Base-by-base conservation (phyloP, 2,329 filamentous ascomycete species). In the Colletotrichum higginsianum region DNA sequence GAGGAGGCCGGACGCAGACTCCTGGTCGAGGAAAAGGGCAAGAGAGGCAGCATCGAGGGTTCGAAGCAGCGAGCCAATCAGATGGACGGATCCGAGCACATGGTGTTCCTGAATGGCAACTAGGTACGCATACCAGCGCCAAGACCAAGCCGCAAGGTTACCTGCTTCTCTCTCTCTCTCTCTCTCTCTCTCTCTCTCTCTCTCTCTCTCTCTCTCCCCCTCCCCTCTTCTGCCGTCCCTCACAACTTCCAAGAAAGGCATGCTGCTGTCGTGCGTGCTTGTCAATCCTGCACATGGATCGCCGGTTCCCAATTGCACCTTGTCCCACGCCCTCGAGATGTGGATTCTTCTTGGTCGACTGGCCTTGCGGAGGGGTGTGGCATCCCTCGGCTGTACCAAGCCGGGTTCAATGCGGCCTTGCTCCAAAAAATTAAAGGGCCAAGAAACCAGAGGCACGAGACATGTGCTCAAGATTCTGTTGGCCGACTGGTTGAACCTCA, bases 1-100 rank as follows among this genome's bases (percentile, higher is more conserved):
- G 53, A 62, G 26, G 30, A 21, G 30, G 46, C 30, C 61, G 63
- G 44, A 63, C 23, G 46, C n/a, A 60, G 64, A 30, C 63, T 71
- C 55, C 58, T 72, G 71, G 47, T 57, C 50, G 60, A 73, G 65
- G 56, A 73, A 73, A 72, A 67, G 71, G 71, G 71, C 60, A 73
- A 56, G 71, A 73, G 69, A 71, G 68, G 63, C 62, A 52, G 56
- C 68, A 49, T 71, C 58, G 65, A 63, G 52, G 38, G 58, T 53
- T 50, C 53, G 52, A 38, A 26, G 21, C 5, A 15, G 16, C 3
- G 1, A 15, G 16, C 71, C 71, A 73, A 73, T 73, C 68, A 73
- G 63, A 65, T 60, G 13, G 15, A 2, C 58, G 53, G 49, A 61
- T 56, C 50, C 57, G 67, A 71, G 67, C 71, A 73, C 71, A 73